phyloP scores from a whole-genome alignment of 768 basidiomycete species.

The Hygrophorus russula region DNA sequence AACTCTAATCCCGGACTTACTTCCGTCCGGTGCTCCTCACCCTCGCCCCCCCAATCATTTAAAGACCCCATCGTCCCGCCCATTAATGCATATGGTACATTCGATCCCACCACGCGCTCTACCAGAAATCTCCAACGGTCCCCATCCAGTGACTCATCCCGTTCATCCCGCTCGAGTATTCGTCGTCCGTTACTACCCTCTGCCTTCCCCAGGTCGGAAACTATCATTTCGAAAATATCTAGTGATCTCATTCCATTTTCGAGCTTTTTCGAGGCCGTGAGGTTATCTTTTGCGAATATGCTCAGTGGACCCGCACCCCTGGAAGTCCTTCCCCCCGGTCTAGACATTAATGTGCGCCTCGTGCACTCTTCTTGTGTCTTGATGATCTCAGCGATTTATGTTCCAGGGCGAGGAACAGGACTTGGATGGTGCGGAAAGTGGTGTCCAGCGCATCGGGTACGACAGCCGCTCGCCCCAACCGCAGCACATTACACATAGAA shows the following conservation, averaged over 20 bases:
- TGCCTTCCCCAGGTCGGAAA: conserved; percentile 15
- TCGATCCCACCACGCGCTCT: conserved; percentile 18
- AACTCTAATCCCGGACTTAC: too few species aligned
- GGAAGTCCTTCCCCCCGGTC: conserved; percentile 11
- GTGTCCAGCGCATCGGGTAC: background rate
- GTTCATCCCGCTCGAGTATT: conserved; percentile 10
- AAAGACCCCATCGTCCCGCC: conserved; percentile 29
- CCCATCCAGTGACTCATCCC: conserved; percentile 10
- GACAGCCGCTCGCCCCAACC: conserved; percentile 15
- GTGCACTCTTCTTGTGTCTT: too few species aligned
- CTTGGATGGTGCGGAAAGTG: background rate
- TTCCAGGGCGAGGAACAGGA: too few species aligned
- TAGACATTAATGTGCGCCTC: background rate
- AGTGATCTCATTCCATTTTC: conserved; percentile 30
- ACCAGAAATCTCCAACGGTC: conserved; percentile 9
- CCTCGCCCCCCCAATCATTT: conserved; percentile 15
- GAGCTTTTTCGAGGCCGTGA: conserved; percentile 16
- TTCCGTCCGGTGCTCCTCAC: conserved; percentile 8
- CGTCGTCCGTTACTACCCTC: conserved; percentile 27
- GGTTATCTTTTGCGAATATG: conserved; percentile 10
- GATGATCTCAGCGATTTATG: too few species aligned
- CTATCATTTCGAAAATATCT: conserved; percentile 20
- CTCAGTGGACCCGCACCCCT: conserved; percentile 10
- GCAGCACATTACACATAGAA: conserved; percentile 13
- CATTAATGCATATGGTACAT: conserved; percentile 42